Evolutionary conservation across 306 rosid species (phyloP).

Genomic region (Medicago arabica): DNA sequence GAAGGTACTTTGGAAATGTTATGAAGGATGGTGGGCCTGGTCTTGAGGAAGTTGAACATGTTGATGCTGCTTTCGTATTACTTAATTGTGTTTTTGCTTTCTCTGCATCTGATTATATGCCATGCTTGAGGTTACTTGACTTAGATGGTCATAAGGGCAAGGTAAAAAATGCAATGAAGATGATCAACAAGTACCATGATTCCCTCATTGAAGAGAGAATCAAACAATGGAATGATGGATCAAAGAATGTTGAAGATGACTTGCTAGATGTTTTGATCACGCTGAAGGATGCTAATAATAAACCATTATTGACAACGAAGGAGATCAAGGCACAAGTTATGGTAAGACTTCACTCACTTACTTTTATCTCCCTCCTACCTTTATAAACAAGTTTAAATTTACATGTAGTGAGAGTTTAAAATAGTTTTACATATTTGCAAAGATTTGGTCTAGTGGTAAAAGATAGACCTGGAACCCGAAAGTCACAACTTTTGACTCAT

Average conservation of each 20-base stretch:
- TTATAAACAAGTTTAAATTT: no score
- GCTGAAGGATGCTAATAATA: constrained; percentile 33
- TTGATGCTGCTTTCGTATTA: constrained; percentile 28
- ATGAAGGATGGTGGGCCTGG: constrained; percentile 54
- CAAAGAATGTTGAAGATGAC: constrained; percentile 45
- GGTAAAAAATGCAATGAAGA: constrained; percentile 34
- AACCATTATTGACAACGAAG: constrained; percentile 30
- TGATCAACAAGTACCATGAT: constrained; percentile 40
- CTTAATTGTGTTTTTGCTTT: constrained; percentile 40
- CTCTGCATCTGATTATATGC: constrained; percentile 45
- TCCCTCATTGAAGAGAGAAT: constrained; percentile 44
- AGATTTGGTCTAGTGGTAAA: no score
- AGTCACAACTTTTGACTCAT: no score
- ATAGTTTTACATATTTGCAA: no score
- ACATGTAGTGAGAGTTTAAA: no score
- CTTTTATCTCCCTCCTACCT: background rate
- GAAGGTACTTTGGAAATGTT: constrained; percentile 47
- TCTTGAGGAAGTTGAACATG: constrained; percentile 49
- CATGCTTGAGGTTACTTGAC: constrained; percentile 49
- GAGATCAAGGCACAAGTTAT: constrained; percentile 55
- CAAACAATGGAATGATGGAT: constrained; percentile 45
- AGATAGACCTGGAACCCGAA: no score
- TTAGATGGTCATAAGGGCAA: constrained; percentile 43
- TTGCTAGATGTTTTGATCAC: constrained; percentile 53
- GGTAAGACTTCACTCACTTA: background rate